Evolutionary conservation across 169 alveolate species (phyloP).

Genomic region (Eimeria maxima): DNA sequence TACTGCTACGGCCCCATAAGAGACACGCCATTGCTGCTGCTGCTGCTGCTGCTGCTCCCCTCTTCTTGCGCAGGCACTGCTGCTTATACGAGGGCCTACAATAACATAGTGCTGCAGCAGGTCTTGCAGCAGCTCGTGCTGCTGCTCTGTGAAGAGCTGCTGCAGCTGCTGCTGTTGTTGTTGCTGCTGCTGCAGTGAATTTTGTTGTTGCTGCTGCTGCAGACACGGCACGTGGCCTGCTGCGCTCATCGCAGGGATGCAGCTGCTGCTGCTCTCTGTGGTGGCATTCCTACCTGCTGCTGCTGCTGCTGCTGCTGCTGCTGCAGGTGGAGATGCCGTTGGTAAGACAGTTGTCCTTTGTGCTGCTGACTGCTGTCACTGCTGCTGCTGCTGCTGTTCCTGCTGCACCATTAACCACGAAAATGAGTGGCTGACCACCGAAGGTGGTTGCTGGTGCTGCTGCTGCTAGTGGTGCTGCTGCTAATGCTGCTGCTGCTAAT

Average conservation of each 20-base stretch:
- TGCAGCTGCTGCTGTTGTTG: background rate
- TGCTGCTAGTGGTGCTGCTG: background rate
- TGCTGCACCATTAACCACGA: background rate
- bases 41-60: conserved; percentile 43
- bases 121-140: conserved; percentile 9
- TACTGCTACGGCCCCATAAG: background rate
- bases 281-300: conserved; percentile 25
- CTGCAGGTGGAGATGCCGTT: conserved; percentile 24
- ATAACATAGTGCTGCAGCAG: conserved; percentile 43
- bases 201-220: conserved; percentile 44
- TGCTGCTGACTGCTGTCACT: background rate
- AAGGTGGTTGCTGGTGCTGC: background rate
- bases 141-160: conserved; percentile 47
- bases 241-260: conserved; percentile 58
- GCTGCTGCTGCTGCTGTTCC: conserved; percentile 35
- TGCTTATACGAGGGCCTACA: conserved; percentile 31
- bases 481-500: conserved; percentile 9
- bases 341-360: conserved; percentile 4
- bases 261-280: conserved; percentile 17
- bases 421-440: too few species aligned
- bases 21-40: conserved; percentile 28
- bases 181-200: background rate
- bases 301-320: conserved; percentile 54
- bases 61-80: background rate
- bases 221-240: conserved; percentile 45